These are phyloP conservation scores for Eucalyptus pauciflora DNA, from an alignment of 345 rosid genomes.

Conservation along the genomic window DNA sequence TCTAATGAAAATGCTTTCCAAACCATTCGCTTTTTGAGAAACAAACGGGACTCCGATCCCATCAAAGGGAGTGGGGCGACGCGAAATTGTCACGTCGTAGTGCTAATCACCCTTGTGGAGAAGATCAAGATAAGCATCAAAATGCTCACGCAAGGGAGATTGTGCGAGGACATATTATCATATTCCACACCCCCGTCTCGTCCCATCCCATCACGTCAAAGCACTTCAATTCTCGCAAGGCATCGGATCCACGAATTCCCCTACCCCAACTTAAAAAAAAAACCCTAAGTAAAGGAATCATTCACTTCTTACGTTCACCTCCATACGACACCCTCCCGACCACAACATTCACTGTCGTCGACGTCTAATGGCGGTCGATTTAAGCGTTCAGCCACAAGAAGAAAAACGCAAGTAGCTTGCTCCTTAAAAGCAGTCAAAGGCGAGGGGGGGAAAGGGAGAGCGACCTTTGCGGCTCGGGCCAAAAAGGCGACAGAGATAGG, in stretches of 20 bases:
- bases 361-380: not conserved
- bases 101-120: not conserved
- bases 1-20: not conserved
- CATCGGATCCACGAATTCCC: not conserved
- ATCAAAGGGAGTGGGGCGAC: not conserved
- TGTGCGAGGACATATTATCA: not conserved
- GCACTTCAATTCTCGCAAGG: not conserved
- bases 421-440: not conserved
- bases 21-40: not conserved
- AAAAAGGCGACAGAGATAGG: not conserved
- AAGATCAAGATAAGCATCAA: not conserved
- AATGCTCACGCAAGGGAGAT: not conserved
- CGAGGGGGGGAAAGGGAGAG: not conserved
- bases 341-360: not conserved
- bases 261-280: not conserved
- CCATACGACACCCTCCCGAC: not conserved
- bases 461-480: not conserved
- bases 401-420: not conserved
- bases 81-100: not conserved
- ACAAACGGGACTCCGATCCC: not conserved
- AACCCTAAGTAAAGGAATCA: not conserved
- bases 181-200: not conserved
- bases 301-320: not conserved
- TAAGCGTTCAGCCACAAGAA: not conserved
- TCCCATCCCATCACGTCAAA: not conserved